Conservation (phyloP, 2,329 filamentous ascomycete genomes). For the Colletotrichum tamarilloi region DNA sequence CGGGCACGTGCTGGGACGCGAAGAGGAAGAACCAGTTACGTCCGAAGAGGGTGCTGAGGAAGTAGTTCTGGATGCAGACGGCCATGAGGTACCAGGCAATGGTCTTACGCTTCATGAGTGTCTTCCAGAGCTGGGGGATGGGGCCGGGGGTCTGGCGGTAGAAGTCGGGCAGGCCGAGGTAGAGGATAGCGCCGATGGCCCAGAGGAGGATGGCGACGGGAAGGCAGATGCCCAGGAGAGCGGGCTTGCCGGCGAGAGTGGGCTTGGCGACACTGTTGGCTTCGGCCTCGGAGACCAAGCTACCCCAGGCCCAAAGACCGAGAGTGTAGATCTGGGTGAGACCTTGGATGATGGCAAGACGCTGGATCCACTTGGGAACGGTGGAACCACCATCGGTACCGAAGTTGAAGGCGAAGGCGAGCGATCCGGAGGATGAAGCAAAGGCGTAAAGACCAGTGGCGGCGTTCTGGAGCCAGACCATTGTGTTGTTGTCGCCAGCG, state of each 20-base stretch:
- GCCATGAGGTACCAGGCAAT: conserved; percentile 75
- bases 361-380: conserved; percentile 73
- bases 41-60: conserved; percentile 72
- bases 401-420: conserved; percentile 76
- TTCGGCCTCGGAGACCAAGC: conserved; percentile 30
- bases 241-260: conserved; percentile 45
- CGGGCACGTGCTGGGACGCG: conserved; percentile 64
- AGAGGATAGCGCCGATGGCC: conserved; percentile 65
- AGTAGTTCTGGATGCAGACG: conserved; percentile 75
- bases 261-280: conserved; percentile 29
- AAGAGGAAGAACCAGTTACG: conserved; percentile 76
- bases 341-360: conserved; percentile 74
- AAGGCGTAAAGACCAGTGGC: conserved; percentile 71
- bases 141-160: conserved; percentile 73
- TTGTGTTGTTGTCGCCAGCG: conserved; percentile 47
- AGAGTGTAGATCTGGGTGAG: conserved; percentile 75
- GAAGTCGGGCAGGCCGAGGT: conserved; percentile 71
- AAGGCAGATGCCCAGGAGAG: conserved; percentile 59
- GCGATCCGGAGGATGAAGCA: conserved; percentile 70
- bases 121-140: conserved; percentile 73
- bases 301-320: conserved; percentile 76
- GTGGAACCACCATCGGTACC: conserved; percentile 72
- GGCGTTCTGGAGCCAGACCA: conserved; percentile 65
- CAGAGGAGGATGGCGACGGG: conserved; percentile 69
- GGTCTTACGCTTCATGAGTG: conserved; percentile 71